These are phyloP conservation scores for Phytopythium chamaehyphon DNA, from an alignment of 352 stramenopile genomes.

Conservation along the genomic window DNA sequence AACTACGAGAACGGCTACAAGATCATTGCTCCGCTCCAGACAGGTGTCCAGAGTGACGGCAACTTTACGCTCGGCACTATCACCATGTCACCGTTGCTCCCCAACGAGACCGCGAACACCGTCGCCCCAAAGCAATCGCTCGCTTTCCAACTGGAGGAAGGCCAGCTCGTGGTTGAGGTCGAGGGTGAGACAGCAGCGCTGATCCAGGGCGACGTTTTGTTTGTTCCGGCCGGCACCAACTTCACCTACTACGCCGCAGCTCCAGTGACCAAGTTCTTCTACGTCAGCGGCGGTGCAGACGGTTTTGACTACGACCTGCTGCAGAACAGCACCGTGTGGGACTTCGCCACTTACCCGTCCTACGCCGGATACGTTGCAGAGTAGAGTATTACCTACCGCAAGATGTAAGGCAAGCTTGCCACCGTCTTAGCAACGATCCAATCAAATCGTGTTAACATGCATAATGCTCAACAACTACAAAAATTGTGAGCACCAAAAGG, in stretches of 20 bases:
- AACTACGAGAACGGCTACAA: conserved; percentile 54
- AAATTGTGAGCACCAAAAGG: no score
- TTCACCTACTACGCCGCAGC: conserved; percentile 49
- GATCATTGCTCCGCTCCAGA: conserved; percentile 41
- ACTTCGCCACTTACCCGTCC: conserved; percentile 40
- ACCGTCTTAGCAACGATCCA: not conserved
- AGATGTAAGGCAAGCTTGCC: not conserved
- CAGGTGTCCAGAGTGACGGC: conserved; percentile 34
- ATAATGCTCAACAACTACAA: no score
- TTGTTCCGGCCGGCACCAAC: conserved; percentile 34
- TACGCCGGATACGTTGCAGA: conserved; percentile 25
- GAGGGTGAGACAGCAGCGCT: conserved; percentile 26
- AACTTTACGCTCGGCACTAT: conserved; percentile 60
- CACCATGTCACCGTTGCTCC: conserved; percentile 39
- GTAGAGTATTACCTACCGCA: no score
- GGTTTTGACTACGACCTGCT: conserved; percentile 43
- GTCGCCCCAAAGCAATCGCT: conserved; percentile 42
- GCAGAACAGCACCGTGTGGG: conserved; percentile 39
- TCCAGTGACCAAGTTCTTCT: conserved; percentile 53
- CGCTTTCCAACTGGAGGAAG: conserved; percentile 47
- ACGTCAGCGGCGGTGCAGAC: conserved; percentile 41
- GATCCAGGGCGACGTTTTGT: conserved; percentile 51
- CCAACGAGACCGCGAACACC: conserved; percentile 32
- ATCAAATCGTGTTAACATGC: not conserved
- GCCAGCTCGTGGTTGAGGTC: conserved; percentile 38